Conservation (phyloP, 371 early-diverging fungal species). For the Dichotomocladium elegans region DNA sequence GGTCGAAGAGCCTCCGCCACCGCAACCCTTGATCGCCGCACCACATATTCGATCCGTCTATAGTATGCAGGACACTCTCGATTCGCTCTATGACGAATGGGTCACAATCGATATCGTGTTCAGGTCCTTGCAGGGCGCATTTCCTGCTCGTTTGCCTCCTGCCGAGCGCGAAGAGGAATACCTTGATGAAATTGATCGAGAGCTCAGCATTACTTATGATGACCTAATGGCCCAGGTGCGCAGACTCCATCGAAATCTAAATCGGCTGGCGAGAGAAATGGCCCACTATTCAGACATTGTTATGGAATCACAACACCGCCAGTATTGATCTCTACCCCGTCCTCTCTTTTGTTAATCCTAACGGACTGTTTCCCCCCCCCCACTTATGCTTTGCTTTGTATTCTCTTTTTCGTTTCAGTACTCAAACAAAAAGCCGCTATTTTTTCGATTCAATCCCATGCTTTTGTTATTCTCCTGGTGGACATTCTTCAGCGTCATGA, state of each 20-base stretch:
- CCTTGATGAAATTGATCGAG: slow-evolving; percentile 20
- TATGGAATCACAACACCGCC: no score
- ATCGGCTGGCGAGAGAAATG: slow-evolving; percentile 16
- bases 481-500: no score
- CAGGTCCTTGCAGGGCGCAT: slow-evolving; percentile 8
- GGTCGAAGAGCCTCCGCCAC: no score
- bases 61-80: slow-evolving; percentile 10
- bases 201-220: slow-evolving; percentile 22
- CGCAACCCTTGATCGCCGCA: neutral
- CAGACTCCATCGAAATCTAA: slow-evolving; percentile 13
- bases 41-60: neutral
- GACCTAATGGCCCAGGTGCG: slow-evolving; percentile 22
- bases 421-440: no score
- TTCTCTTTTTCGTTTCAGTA: no score
- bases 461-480: no score
- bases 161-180: slow-evolving; percentile 11
- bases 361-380: no score
- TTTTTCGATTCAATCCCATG: no score
- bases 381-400: no score
- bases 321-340: no score
- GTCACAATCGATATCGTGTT: slow-evolving; percentile 12
- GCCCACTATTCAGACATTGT: no score
- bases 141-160: neutral
- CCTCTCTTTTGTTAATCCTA: no score
- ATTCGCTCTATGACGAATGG: slow-evolving; percentile 14